These are phyloP conservation scores for Glaciozyma martinii DNA, from an alignment of 768 basidiomycete genomes.

Conservation along the genomic window DNA sequence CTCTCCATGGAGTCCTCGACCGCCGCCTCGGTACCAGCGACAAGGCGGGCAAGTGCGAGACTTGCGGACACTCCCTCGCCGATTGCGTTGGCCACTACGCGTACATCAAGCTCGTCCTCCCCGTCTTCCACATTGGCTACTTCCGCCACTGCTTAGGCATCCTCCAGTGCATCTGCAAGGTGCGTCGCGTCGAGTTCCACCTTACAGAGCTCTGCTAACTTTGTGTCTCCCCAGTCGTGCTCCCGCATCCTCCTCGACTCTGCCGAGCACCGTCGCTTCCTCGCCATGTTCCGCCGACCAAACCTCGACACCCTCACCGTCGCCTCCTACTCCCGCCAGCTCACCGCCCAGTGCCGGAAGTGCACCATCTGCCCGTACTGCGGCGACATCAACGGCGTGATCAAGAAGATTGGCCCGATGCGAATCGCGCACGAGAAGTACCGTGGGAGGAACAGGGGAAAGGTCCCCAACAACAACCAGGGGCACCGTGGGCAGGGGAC, in stretches of 20 bases:
- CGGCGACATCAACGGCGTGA: conserved; percentile 81
- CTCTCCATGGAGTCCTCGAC: conserved; percentile 86
- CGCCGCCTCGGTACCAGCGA: conserved; percentile 87
- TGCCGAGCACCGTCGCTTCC: conserved; percentile 67
- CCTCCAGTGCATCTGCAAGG: conserved; percentile 95
- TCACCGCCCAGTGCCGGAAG: conserved; percentile 80
- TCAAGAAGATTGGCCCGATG: conserved; percentile 89
- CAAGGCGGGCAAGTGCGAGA: conserved; percentile 85
- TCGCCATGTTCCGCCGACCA: conserved; percentile 82
- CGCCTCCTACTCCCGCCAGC: conserved; percentile 67
- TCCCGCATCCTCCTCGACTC: conserved; percentile 84
- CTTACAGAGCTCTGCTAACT: neutral
- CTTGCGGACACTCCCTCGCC: conserved; percentile 80
- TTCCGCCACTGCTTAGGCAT: conserved; percentile 92
- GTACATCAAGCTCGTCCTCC: conserved; percentile 92
- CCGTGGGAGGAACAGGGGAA: conserved; percentile 81
- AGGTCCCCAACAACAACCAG: conserved; percentile 81
- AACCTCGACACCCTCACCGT: conserved; percentile 89
- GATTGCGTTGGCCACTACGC: conserved; percentile 98
- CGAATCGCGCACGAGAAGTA: conserved; percentile 98
- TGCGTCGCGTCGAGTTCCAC: conserved; percentile 38
- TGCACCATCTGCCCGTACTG: conserved; percentile 88
- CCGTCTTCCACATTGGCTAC: conserved; percentile 97
- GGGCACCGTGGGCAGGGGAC: conserved; percentile 36
- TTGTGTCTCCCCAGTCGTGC: conserved; percentile 50